Base-by-base conservation (phyloP, 2,329 filamentous ascomycete genomes). In the Fusarium anthophilum region DNA sequence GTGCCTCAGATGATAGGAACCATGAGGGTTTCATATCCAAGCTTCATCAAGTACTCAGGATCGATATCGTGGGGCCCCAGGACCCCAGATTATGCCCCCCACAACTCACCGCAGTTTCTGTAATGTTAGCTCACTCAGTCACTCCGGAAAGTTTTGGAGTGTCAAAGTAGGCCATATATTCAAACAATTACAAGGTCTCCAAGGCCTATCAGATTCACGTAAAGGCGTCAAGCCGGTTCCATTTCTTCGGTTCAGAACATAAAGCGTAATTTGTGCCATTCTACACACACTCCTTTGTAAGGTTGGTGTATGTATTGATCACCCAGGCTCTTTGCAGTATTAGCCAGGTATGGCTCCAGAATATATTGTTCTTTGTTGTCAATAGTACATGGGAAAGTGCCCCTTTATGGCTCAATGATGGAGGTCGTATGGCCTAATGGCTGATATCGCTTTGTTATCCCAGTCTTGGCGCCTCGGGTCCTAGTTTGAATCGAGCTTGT, bases 21-120 rank as follows among this genome's bases (percentile, higher is more conserved):
- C 26, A 39, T 26, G 30, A 54, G 26, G 24, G 28, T n/a, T 28
- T n/a, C 15, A 12, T 24, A 44, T 17, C n/a, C 17, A 64, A 28
- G 47, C 32, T n/a, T 24, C 22, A 48, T 37, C 35, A 51, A 58
- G 26, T 17, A 39, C 37, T 37, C 30, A 44, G 24, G 26, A 47
- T 58, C 20, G 41, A 66, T 61, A 76, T 79, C 78, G 79, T 68
- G 79, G 79, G 79, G 79, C 79, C 79, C 79, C 79, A 64, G 53
- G 58, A 58, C 56, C 63, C 64, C 59, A 35, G 69, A 50, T 70
- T 54, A 64, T 65, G 45, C 65, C 74, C 71, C 32, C 63, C 39
- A 57, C 63, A 47, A 55, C 75, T 77, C 77, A 78, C 77, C 74
- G 75, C 67, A 66, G 44, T 79, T 68, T 54, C 39, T 50, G 44